Conservation (phyloP, 257 asterid species). For the Leptodermis oblonga region DNA sequence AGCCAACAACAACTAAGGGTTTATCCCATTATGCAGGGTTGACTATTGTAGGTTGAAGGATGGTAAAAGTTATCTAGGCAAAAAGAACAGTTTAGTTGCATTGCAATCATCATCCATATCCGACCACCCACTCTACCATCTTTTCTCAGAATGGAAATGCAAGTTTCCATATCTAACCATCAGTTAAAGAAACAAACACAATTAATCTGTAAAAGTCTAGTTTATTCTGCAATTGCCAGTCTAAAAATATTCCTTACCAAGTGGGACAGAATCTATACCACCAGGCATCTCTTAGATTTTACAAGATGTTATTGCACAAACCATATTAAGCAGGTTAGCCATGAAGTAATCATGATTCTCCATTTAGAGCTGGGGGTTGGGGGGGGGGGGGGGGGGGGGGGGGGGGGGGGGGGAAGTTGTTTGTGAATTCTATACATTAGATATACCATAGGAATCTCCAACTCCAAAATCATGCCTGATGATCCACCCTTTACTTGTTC, state of each 20-base stretch:
- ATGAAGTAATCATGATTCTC: too few relatives aligned
- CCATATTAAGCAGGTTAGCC: too few relatives aligned
- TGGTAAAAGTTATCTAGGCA: not conserved
- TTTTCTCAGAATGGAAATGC: not conserved
- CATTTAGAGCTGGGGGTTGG: too few relatives aligned
- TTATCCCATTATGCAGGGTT: not conserved
- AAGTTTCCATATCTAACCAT: not conserved
- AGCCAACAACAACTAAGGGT: not conserved
- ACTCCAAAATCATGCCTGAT: conserved; percentile 91
- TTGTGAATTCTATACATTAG: not conserved
- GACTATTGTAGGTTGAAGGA: not conserved
- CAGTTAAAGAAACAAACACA: not conserved
- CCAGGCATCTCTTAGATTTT: not conserved
- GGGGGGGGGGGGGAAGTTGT: too few relatives aligned
- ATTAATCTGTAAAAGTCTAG: not conserved
- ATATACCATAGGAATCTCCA: conserved; percentile 75
- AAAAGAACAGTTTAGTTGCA: not conserved
- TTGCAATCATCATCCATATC: not conserved
- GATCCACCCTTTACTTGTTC: conserved; percentile 93
- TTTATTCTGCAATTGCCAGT: not conserved
- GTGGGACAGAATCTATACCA: too few relatives aligned
- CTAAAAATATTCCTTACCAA: not conserved
- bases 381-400: too few relatives aligned
- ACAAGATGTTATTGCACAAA: too few relatives aligned
- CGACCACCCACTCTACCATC: too few relatives aligned